Evolutionary conservation across 1,139 yeast genomes (phyloP).

Genomic region (Nakaseomyces nivariensis): DNA sequence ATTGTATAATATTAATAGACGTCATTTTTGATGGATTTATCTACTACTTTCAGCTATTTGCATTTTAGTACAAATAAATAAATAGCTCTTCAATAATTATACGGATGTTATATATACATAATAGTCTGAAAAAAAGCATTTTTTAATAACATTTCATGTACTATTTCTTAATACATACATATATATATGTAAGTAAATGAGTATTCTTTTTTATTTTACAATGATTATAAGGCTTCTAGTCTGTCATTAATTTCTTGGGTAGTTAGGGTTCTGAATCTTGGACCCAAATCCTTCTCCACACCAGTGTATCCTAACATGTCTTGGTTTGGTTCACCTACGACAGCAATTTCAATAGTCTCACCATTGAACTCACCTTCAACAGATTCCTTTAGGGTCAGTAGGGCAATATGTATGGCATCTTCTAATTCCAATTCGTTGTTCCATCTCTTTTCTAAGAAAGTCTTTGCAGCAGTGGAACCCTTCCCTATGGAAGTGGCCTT

Average conservation of each 20-base stretch:
- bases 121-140: background rate
- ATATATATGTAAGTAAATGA: background rate
- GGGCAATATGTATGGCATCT: slow-evolving; percentile 95
- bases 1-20: background rate
- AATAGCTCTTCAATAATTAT: too few relatives aligned
- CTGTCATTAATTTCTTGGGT: slow-evolving; percentile 93
- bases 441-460: slow-evolving; percentile 97
- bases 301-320: slow-evolving; percentile 79
- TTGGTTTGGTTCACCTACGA: slow-evolving; percentile 78
- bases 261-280: slow-evolving; percentile 75
- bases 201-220: slow-evolving; percentile 13
- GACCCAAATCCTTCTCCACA: slow-evolving; percentile 65
- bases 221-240: slow-evolving; percentile 62
- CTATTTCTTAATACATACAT: too few relatives aligned
- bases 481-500: slow-evolving; percentile 98
- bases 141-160: too few relatives aligned
- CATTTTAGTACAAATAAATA: too few relatives aligned
- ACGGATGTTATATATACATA: too few relatives aligned
- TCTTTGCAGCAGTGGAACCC: slow-evolving; percentile 88
- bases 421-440: slow-evolving; percentile 92
- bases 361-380: slow-evolving; percentile 98
- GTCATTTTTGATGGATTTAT: background rate
- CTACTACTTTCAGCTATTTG: too few relatives aligned
- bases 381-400: slow-evolving; percentile 87
- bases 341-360: slow-evolving; percentile 86